Evolutionary conservation across 345 rosid genomes (phyloP).

Genomic region (Fremontodendron californicum): DNA sequence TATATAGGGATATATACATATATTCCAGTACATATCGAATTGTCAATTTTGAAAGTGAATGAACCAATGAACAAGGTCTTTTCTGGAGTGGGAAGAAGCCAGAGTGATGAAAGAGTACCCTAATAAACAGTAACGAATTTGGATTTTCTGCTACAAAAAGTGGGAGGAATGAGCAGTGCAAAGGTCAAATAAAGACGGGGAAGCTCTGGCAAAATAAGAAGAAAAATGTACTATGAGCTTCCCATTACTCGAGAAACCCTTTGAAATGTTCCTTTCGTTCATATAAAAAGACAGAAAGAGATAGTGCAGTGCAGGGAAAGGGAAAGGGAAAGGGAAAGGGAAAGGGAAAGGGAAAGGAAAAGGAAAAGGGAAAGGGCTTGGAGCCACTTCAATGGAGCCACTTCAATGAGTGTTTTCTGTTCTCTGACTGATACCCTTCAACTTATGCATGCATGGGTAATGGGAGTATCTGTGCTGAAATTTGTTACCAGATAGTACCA

Average conservation of each 20-base stretch:
- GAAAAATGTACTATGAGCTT: conserved; percentile 11
- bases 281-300: conserved; percentile 27
- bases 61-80: neutral
- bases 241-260: conserved; percentile 36
- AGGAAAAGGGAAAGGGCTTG: too few species aligned
- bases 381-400: too few species aligned
- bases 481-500: conserved; percentile 8
- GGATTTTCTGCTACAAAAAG: conserved; percentile 27
- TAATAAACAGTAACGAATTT: conserved; percentile 35
- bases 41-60: neutral
- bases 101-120: neutral
- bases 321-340: conserved; percentile 15
- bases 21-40: neutral
- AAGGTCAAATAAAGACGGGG: conserved; percentile 15
- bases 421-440: conserved; percentile 25
- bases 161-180: conserved; percentile 34
- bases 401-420: too few species aligned
- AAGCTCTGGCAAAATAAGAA: neutral
- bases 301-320: neutral
- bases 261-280: conserved; percentile 40
- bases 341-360: too few species aligned
- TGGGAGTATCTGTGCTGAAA: conserved; percentile 10
- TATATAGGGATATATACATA: neutral
- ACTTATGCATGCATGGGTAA: conserved; percentile 36
- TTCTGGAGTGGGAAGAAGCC: neutral